Percentiles rank a stretch among this genome's conserved stretches.
Conservation (phyloP, 2,329 filamentous ascomycete species). For the Cercospora sesami region DNA sequence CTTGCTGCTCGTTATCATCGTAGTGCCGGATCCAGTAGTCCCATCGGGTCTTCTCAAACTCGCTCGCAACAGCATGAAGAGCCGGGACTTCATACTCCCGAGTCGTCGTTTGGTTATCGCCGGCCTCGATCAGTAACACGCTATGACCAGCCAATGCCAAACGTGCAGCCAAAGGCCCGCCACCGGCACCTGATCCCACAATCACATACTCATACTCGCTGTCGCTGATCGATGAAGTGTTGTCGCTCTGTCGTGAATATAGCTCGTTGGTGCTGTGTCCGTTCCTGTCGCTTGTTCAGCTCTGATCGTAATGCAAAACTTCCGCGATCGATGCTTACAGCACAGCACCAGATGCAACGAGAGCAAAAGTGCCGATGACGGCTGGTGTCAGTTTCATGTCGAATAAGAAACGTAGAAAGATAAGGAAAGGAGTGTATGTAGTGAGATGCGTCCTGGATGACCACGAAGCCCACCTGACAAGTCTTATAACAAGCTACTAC, state of each 20-base stretch:
- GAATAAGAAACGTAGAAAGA: not conserved
- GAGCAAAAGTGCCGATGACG: not conserved
- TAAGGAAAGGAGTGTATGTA: not conserved
- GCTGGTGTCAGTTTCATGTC: not conserved
- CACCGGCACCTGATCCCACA: constrained; percentile 61
- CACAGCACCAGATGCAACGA: not conserved
- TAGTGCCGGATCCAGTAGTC: constrained; percentile 67
- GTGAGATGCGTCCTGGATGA: not conserved
- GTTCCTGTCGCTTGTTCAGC: not conserved
- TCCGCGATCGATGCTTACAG: not conserved
- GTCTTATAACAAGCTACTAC: not conserved
- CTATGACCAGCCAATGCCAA: constrained; percentile 61
- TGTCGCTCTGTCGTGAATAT: not conserved
- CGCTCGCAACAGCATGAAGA: constrained; percentile 48
- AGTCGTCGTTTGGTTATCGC: constrained; percentile 56
- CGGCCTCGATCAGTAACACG: constrained; percentile 62
- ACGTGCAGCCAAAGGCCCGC: constrained; percentile 59
- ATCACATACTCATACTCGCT: constrained; percentile 61
- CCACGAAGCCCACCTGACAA: not conserved
- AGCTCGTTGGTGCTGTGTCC: not conserved
- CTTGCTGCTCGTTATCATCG: constrained; percentile 53
- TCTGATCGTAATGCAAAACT: not conserved
- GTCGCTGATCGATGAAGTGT: not conserved
- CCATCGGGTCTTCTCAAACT: constrained; percentile 60
- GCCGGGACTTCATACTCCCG: constrained; percentile 57